Percentiles rank a stretch among this genome's conserved stretches.
phyloP scores from a whole-genome alignment of 768 basidiomycete genomes.

The Leucocoprinus leucothites region DNA sequence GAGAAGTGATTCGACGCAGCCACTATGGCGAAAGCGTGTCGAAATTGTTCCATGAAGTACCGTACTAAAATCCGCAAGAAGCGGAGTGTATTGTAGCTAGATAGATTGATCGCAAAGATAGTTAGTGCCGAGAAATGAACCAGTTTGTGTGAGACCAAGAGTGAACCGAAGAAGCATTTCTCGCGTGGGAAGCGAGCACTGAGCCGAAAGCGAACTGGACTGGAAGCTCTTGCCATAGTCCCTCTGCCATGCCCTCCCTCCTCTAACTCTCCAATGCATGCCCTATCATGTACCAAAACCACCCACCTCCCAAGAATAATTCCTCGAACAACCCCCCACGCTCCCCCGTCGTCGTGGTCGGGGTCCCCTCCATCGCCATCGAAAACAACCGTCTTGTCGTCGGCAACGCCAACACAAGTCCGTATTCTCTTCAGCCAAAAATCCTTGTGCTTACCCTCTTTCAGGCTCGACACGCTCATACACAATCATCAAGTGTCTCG shows the following conservation, averaged over 20 bases:
- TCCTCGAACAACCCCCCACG: constrained; percentile 23
- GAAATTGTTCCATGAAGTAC: constrained; percentile 86
- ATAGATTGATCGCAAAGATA: not conserved
- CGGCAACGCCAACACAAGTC: constrained; percentile 70
- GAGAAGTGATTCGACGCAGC: constrained; percentile 92
- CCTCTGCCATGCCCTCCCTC: constrained; percentile 22
- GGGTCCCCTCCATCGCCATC: constrained; percentile 75
- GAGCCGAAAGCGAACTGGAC: constrained; percentile 14
- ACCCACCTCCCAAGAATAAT: constrained; percentile 27
- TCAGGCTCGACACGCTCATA: constrained; percentile 85
- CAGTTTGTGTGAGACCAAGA: constrained; percentile 14
- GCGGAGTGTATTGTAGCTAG: constrained; percentile 16
- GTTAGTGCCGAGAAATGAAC: constrained; percentile 14
- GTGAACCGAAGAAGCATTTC: constrained; percentile 8
- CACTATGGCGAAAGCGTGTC: constrained; percentile 97
- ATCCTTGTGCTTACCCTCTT: constrained; percentile 12
- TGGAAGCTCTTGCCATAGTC: constrained; percentile 13
- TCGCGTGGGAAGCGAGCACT: constrained; percentile 15
- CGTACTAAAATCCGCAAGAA: constrained; percentile 50
- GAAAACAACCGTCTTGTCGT: constrained; percentile 67
- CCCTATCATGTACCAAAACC: constrained; percentile 56
- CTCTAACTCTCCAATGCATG: constrained; percentile 42
- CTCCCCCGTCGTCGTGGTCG: constrained; percentile 53
- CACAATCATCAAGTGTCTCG: constrained; percentile 93
- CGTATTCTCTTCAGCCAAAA: constrained; percentile 28